phyloP scores from a whole-genome alignment of 2,329 filamentous ascomycete genomes.

The Apiospora rasikravindrae region DNA sequence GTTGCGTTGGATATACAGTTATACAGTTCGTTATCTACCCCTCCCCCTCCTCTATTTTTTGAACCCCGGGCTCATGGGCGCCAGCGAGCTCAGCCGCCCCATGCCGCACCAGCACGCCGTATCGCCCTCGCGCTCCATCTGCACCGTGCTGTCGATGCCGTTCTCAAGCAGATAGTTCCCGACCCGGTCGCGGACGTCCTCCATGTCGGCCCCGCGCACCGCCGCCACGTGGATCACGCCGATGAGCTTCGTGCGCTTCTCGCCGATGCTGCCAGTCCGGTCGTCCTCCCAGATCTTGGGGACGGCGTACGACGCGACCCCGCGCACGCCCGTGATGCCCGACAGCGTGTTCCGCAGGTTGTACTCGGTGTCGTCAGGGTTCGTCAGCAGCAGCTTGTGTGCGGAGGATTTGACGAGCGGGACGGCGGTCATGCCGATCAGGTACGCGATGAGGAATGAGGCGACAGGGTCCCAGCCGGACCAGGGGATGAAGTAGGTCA shows the following conservation, averaged over 20 bases:
- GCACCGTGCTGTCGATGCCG: conserved; percentile 81
- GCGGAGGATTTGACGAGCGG: conserved; percentile 87
- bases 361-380: conserved; percentile 87
- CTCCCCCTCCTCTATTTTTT: not conserved
- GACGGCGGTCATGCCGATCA: conserved; percentile 91
- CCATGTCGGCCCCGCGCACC: conserved; percentile 71
- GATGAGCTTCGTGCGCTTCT: conserved; percentile 60
- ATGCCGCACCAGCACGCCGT: conserved; percentile 64
- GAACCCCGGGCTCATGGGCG: conserved; percentile 30
- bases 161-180: conserved; percentile 71
- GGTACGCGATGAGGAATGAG: conserved; percentile 87
- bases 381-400: conserved; percentile 79
- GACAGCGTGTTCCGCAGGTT: conserved; percentile 83
- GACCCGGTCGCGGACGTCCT: conserved; percentile 84
- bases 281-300: conserved; percentile 95
- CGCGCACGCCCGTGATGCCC: conserved; percentile 80
- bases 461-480: conserved; percentile 93
- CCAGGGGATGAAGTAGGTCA: conserved; percentile 90
- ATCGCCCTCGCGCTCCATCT: conserved; percentile 87
- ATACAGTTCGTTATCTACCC: conserved; percentile 2
- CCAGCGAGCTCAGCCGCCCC: conserved; percentile 41
- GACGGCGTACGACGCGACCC: conserved; percentile 83
- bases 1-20: not conserved
- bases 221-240: conserved; percentile 89
- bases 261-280: conserved; percentile 44